Evolutionary conservation across 2,329 filamentous ascomycete genomes (phyloP).

Genomic region (Microthyrium microscopicum): DNA sequence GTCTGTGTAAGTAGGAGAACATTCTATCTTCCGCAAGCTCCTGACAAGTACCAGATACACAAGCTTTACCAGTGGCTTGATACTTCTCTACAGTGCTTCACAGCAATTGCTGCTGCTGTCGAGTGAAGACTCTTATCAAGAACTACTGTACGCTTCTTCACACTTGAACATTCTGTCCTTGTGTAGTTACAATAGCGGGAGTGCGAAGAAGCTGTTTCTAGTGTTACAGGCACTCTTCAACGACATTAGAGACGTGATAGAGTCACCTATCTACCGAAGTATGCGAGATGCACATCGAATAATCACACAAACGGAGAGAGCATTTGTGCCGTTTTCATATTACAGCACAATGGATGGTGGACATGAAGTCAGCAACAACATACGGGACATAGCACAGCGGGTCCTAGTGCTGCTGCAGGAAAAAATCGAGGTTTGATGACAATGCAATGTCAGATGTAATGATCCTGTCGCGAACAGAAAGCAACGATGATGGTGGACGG

Average conservation of each 20-base stretch:
- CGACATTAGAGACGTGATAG: conserved; percentile 9
- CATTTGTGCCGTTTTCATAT: not conserved
- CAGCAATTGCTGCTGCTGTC: conserved; percentile 8
- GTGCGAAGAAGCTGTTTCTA: conserved; percentile 7
- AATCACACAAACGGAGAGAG: not conserved
- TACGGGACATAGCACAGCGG: not conserved
- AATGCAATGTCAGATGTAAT: no score
- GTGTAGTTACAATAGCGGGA: conserved; percentile 8
- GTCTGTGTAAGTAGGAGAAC: not conserved
- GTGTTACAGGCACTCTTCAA: conserved; percentile 9
- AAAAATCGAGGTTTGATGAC: no score
- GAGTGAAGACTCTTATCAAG: conserved; percentile 8
- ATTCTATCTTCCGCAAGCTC: not conserved
- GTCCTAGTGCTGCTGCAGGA: not conserved
- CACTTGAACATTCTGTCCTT: conserved; percentile 9
- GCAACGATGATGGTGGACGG: no score
- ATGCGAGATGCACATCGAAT: not conserved
- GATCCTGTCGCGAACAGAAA: no score
- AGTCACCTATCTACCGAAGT: conserved; percentile 1
- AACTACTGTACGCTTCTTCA: conserved; percentile 9
- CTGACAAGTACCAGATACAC: conserved; percentile 7
- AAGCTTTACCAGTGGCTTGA: conserved; percentile 8
- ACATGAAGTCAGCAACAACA: not conserved
- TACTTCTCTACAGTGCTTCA: conserved; percentile 9
- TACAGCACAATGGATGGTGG: not conserved